These are phyloP conservation scores for Lepidium africanum DNA, from an alignment of 345 rosid species.

Conservation along the genomic window DNA sequence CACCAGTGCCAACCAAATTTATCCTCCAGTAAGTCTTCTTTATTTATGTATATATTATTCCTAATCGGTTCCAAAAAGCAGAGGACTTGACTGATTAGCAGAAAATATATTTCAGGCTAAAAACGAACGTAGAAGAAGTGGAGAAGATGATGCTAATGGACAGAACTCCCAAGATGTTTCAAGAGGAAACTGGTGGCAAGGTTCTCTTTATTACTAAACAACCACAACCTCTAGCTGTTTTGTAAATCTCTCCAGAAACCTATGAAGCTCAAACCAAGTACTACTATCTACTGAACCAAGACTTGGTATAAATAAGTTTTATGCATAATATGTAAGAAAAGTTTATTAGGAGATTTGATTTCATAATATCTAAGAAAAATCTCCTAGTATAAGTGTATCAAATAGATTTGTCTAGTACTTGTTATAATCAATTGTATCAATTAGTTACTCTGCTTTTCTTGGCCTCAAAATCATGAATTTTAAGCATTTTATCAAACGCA, in stretches of 20 bases:
- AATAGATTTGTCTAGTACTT: conserved; percentile 15
- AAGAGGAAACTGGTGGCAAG: conserved; percentile 99
- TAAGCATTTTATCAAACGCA: neutral
- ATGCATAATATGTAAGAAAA: neutral
- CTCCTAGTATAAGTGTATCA: conserved; percentile 7
- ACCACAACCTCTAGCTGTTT: conserved; percentile 3
- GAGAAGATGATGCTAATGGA: conserved; percentile 55
- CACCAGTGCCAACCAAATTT: conserved; percentile 38
- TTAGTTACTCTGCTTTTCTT: conserved; percentile 1
- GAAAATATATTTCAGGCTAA: conserved; percentile 11
- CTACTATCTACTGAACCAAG: conserved; percentile 13
- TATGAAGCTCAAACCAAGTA: conserved; percentile 13
- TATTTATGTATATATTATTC: neutral
- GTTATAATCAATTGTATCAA: conserved; percentile 8
- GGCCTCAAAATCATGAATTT: neutral
- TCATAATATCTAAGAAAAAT: neutral
- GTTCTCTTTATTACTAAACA: conserved; percentile 85
- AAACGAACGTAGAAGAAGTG: conserved; percentile 43
- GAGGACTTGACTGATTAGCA: neutral
- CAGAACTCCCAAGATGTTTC: conserved; percentile 55
- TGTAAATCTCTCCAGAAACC: conserved; percentile 12
- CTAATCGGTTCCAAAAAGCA: neutral
- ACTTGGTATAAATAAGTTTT: conserved; percentile 15
- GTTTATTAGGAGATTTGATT: conserved; percentile 1
- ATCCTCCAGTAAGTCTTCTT: conserved; percentile 50